Conservation (phyloP, 2,329 filamentous ascomycete genomes). For the Alternaria infectoria region DNA sequence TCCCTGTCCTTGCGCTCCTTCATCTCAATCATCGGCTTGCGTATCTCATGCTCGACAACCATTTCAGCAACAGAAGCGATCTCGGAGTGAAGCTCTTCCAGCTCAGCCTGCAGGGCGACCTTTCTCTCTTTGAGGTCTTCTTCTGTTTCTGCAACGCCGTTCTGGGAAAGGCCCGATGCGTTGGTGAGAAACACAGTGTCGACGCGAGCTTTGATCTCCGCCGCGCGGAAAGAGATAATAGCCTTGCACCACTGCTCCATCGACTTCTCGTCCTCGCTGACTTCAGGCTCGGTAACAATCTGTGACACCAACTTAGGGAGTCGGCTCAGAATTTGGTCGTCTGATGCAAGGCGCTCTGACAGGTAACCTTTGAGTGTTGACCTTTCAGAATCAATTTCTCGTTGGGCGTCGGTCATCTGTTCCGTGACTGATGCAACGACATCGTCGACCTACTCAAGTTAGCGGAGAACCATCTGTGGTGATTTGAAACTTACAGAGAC, state of each 20-base stretch:
- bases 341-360: slow-evolving; percentile 61
- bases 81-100: slow-evolving; percentile 73
- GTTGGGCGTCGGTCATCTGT: slow-evolving; percentile 51
- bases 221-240: slow-evolving; percentile 49
- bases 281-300: slow-evolving; percentile 57
- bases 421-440: slow-evolving; percentile 36
- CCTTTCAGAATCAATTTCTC: slow-evolving; percentile 57
- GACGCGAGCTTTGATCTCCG: slow-evolving; percentile 52
- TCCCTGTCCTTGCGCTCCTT: slow-evolving; percentile 47
- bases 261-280: slow-evolving; percentile 59
- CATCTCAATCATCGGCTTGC: slow-evolving; percentile 63
- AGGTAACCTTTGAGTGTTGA: slow-evolving; percentile 58
- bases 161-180: slow-evolving; percentile 13
- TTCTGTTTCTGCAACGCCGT: slow-evolving; percentile 17
- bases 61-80: slow-evolving; percentile 74
- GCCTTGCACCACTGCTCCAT: slow-evolving; percentile 62
- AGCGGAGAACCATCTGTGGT: not conserved
- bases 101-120: slow-evolving; percentile 64
- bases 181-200: slow-evolving; percentile 62
- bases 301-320: slow-evolving; percentile 71
- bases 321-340: slow-evolving; percentile 69
- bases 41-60: slow-evolving; percentile 71
- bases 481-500: slow-evolving; percentile 32
- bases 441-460: slow-evolving; percentile 36
- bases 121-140: slow-evolving; percentile 60